phyloP scores from a whole-genome alignment of 768 basidiomycete species.

The Russula sp. region DNA sequence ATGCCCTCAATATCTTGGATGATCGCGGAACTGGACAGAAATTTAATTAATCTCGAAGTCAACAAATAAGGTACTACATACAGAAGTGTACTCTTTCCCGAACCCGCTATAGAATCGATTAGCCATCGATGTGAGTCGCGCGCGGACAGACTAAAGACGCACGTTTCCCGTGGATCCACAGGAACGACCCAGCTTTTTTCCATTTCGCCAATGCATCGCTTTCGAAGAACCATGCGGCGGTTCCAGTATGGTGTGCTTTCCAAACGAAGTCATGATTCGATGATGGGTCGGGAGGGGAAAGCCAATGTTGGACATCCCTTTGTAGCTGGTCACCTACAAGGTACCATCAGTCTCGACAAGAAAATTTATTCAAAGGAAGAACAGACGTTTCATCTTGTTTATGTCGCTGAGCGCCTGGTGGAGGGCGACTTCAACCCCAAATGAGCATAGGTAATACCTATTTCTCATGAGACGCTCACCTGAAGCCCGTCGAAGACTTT shows the following conservation, averaged over 20 bases:
- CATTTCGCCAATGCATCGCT: not conserved
- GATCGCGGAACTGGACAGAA: not conserved
- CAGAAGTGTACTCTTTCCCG: not conserved
- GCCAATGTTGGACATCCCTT: not conserved
- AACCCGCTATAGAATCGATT: not conserved
- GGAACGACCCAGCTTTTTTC: not conserved
- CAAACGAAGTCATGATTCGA: not conserved
- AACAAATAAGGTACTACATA: not conserved
- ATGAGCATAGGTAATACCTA: not conserved
- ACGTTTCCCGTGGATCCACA: slow-evolving; percentile 2
- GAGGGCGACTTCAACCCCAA: not conserved
- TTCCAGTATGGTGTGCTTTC: not conserved
- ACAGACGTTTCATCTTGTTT: slow-evolving; percentile 18
- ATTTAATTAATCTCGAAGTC: not conserved
- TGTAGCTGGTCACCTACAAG: not conserved
- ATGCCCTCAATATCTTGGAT: not conserved
- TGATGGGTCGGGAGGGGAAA: not conserved
- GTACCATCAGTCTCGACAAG: not conserved
- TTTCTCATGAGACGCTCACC: too few relatives aligned
- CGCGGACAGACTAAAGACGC: too few relatives aligned
- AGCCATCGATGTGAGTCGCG: not conserved
- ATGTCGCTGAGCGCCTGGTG: not conserved
- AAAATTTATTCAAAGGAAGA: not conserved
- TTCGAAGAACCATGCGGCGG: not conserved
- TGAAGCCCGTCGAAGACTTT: too few relatives aligned